Conservation (phyloP, 2,329 filamentous ascomycete species). For the Cercospora berteroae region DNA sequence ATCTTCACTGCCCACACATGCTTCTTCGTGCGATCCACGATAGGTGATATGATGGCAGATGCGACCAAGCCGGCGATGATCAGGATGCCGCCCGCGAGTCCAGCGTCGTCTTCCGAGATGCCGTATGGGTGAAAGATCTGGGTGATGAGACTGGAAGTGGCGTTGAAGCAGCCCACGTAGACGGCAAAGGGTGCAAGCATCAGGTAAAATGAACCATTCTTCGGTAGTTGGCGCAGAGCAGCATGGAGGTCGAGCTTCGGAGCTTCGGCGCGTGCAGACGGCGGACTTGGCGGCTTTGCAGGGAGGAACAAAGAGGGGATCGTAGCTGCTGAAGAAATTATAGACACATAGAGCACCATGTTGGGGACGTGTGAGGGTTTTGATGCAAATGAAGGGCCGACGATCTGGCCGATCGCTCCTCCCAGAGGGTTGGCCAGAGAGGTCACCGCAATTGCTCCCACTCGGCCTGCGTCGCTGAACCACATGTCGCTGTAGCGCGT, state of each 20-base stretch:
- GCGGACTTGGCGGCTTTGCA: conserved; percentile 70
- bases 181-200: conserved; percentile 75
- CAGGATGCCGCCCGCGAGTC: conserved; percentile 83
- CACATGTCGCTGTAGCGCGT: conserved; percentile 90
- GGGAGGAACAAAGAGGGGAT: conserved; percentile 82
- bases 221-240: conserved; percentile 50
- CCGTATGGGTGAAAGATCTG: conserved; percentile 86
- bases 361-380: conserved; percentile 65
- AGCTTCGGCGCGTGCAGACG: conserved; percentile 64
- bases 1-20: conserved; percentile 72
- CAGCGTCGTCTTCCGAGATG: conserved; percentile 78
- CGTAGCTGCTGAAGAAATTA: conserved; percentile 57
- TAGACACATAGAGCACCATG: conserved; percentile 63
- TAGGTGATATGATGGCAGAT: conserved; percentile 72
- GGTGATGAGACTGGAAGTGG: conserved; percentile 80
- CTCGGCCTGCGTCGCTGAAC: conserved; percentile 82
- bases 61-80: conserved; percentile 83
- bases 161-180: conserved; percentile 94
- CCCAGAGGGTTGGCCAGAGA: conserved; percentile 88
- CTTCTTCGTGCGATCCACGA: conserved; percentile 80
- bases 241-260: conserved; percentile 52
- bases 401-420: conserved; percentile 81
- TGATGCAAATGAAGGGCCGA: conserved; percentile 74
- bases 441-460: conserved; percentile 81
- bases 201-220: conserved; percentile 73